Conservation (phyloP, 768 basidiomycete genomes). For the Boletellus ananas region DNA sequence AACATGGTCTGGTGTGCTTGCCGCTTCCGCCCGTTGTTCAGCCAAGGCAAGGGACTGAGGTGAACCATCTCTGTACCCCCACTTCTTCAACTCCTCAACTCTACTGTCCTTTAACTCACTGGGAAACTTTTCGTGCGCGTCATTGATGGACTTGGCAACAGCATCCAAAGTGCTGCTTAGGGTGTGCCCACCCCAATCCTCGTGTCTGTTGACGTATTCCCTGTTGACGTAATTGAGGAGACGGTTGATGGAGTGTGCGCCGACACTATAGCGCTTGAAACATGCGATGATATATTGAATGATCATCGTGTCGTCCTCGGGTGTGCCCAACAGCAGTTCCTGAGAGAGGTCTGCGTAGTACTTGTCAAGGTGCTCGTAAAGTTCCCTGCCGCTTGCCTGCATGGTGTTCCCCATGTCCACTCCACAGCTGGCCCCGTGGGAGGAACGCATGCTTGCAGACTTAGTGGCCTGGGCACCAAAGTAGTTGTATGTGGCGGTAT, state of each 20-base stretch:
- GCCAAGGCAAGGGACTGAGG: constrained; percentile 48
- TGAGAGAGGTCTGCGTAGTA: constrained; percentile 61
- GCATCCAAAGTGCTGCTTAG: constrained; percentile 61
- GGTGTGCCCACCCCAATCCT: constrained; percentile 75
- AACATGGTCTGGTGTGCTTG: constrained; percentile 62
- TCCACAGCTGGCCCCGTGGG: constrained; percentile 7
- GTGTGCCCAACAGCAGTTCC: constrained; percentile 59
- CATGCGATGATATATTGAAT: constrained; percentile 68
- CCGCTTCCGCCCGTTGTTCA: constrained; percentile 72
- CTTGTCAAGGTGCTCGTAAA: constrained; percentile 70
- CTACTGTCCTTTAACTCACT: constrained; percentile 55
- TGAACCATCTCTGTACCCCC: constrained; percentile 59
- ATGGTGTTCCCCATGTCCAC: constrained; percentile 27
- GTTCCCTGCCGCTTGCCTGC: constrained; percentile 54
- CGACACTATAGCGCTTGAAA: constrained; percentile 67
- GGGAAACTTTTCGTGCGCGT: constrained; percentile 57
- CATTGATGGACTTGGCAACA: constrained; percentile 49
- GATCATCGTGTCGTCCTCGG: constrained; percentile 62
- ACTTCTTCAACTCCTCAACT: constrained; percentile 61
- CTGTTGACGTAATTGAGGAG: constrained; percentile 70
- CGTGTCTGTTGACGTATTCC: constrained; percentile 73
- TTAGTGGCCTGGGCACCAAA: constrained; percentile 61
- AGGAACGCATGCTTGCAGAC: constrained; percentile 29
- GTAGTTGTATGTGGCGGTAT: constrained; percentile 83
- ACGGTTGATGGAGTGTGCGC: constrained; percentile 64